These are phyloP conservation scores for Aureobasidium uvarum DNA, from an alignment of 2,329 filamentous ascomycete genomes.

Conservation along the genomic window DNA sequence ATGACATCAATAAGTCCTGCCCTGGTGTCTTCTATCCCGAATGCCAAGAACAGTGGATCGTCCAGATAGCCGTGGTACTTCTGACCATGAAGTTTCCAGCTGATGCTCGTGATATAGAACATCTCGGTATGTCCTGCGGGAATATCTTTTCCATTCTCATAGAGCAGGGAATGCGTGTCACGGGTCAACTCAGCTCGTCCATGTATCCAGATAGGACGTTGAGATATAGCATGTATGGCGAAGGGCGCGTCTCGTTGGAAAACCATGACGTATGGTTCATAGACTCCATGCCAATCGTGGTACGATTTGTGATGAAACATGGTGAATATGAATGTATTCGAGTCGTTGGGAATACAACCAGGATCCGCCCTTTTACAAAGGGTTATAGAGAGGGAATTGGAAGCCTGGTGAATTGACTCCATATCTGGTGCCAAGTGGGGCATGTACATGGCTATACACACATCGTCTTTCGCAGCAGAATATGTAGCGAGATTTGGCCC, in stretches of 20 bases:
- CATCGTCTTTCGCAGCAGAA: constrained; percentile 42
- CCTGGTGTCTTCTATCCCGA: constrained; percentile 56
- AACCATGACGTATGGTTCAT: constrained; percentile 57
- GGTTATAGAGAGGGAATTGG: constrained; percentile 58
- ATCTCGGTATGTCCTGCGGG: constrained; percentile 48
- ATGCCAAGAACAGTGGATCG: constrained; percentile 55
- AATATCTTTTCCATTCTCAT: constrained; percentile 30
- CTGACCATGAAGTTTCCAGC: constrained; percentile 51
- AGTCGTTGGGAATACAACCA: constrained; percentile 43
- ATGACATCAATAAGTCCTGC: constrained; percentile 53
- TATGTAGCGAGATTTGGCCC: constrained; percentile 49
- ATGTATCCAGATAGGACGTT: constrained; percentile 56
- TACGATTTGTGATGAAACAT: constrained; percentile 58
- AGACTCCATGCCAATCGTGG: constrained; percentile 51
- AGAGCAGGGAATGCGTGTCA: constrained; percentile 28
- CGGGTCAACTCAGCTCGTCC: constrained; percentile 45
- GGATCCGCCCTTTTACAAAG: constrained; percentile 52
- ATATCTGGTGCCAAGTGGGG: constrained; percentile 40
- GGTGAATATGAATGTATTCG: constrained; percentile 56
- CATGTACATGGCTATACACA: constrained; percentile 51
- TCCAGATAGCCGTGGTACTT: constrained; percentile 58
- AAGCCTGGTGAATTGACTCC: constrained; percentile 59
- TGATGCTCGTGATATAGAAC: constrained; percentile 59
- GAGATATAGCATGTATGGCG: constrained; percentile 51
- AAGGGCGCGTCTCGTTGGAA: constrained; percentile 53